Percentiles rank a stretch among this genome's conserved stretches.
phyloP scores from a whole-genome alignment of 1,284 basidiomycete genomes.

The Dichomitus squalens region DNA sequence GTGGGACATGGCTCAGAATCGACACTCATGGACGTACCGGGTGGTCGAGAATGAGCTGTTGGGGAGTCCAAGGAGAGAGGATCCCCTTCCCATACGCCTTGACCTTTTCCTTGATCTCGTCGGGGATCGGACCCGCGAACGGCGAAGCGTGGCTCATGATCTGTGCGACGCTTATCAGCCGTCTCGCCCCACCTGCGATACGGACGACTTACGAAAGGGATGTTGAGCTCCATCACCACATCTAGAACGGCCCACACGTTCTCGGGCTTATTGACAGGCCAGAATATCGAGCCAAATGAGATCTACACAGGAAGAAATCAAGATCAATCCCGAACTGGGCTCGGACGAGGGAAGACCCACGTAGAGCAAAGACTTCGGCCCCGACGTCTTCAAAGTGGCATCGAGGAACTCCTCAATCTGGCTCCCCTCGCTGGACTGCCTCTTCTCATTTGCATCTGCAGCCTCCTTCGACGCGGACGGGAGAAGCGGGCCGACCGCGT shows the following conservation, averaged over 20 bases:
- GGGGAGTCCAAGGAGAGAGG: conserved; percentile 23
- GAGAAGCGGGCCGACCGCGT: conserved; percentile 15
- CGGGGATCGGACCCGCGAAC: conserved; percentile 13
- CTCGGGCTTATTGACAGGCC: conserved; percentile 13
- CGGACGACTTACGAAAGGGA: conserved; percentile 21
- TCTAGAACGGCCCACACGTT: conserved; percentile 17
- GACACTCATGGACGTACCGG: conserved; percentile 14
- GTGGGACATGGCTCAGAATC: background rate
- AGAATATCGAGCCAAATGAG: conserved; percentile 23
- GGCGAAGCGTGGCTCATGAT: conserved; percentile 25
- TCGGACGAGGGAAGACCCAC: background rate
- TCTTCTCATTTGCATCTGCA: conserved; percentile 2
- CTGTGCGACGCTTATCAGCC: background rate
- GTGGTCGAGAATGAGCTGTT: conserved; percentile 27
- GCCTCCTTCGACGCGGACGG: background rate
- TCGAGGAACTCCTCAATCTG: conserved; percentile 19
- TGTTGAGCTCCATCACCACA: conserved; percentile 17
- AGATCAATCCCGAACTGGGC: background rate
- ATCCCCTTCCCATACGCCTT: conserved; percentile 15
- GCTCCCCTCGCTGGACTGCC: background rate
- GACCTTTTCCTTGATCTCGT: conserved; percentile 17
- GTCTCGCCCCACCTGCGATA: background rate
- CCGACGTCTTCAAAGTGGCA: conserved; percentile 6
- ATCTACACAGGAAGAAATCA: conserved; percentile 3
- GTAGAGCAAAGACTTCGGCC: conserved; percentile 19